These are phyloP conservation scores for Pseudopyricularia javanii DNA, from an alignment of 2,329 filamentous ascomycete species.

Conservation along the genomic window DNA sequence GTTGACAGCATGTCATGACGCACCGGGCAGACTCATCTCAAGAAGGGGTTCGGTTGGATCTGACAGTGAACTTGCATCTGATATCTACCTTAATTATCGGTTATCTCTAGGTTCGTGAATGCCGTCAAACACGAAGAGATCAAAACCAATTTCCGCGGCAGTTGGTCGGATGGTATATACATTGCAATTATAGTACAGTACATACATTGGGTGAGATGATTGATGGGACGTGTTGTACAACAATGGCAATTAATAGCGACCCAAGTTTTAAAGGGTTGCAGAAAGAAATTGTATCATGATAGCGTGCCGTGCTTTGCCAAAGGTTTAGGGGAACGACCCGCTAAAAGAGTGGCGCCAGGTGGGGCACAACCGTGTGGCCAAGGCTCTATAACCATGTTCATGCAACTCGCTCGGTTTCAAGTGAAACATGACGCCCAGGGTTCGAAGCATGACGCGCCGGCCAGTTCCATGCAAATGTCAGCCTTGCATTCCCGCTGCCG, in stretches of 20 bases:
- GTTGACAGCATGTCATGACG: too few species aligned
- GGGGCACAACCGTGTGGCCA: not conserved
- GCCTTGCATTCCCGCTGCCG: slow-evolving; percentile 18
- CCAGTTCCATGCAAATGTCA: slow-evolving; percentile 17
- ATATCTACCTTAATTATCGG: not conserved
- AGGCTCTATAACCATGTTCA: not conserved
- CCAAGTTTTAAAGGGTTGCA: not conserved
- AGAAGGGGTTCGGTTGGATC: too few species aligned
- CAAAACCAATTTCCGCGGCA: not conserved
- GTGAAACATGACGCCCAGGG: slow-evolving; percentile 24
- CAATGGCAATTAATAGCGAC: too few species aligned
- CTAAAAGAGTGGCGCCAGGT: not conserved
- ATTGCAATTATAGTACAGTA: too few species aligned
- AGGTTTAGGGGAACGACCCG: not conserved
- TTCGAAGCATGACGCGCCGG: slow-evolving; percentile 13
- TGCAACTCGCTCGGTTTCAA: slow-evolving; percentile 26
- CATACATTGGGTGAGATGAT: too few species aligned
- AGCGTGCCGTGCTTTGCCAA: not conserved
- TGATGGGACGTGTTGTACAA: too few species aligned
- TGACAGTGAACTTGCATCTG: not conserved
- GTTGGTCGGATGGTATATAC: not conserved
- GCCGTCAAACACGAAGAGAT: not conserved
- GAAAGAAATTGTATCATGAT: not conserved
- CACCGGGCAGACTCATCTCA: too few species aligned
- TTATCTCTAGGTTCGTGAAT: not conserved